A percentile compares a stretch with the other conserved stretches of the same genome.
Evolutionary conservation across 1,139 yeast species (phyloP).

Genomic region (Saccharomyces hybrid): DNA sequence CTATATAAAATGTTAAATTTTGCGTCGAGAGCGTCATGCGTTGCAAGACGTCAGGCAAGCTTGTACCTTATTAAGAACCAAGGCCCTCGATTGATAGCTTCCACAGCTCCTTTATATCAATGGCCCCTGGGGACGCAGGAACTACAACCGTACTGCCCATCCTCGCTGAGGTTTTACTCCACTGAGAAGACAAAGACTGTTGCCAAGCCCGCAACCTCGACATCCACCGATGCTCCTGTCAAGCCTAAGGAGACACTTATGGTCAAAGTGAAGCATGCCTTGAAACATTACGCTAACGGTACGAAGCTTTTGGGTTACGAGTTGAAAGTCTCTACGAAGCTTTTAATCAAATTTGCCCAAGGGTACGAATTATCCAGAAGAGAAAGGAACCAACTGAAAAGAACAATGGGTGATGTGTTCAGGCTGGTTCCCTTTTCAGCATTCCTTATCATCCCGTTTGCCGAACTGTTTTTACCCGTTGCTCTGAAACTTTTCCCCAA

Average conservation of each 20-base stretch:
- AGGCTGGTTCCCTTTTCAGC: too few species aligned
- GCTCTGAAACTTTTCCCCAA: too few species aligned
- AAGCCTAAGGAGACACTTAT: constrained; percentile 45
- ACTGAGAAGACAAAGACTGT: background rate
- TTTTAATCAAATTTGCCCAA: constrained; percentile 47
- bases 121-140: background rate
- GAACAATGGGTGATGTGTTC: too few species aligned
- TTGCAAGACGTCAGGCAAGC: background rate
- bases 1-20: background rate
- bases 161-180: background rate
- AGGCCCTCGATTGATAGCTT: background rate
- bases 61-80: background rate
- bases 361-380: too few species aligned
- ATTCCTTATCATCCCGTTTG: too few species aligned
- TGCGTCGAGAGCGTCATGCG: background rate
- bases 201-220: constrained; percentile 1
- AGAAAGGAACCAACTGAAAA: too few species aligned
- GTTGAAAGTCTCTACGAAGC: constrained; percentile 74
- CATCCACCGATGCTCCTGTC: constrained; percentile 1
- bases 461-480: too few species aligned
- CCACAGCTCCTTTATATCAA: background rate
- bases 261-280: constrained; percentile 86
- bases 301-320: constrained; percentile 91
- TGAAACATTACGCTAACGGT: constrained; percentile 90
- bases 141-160: background rate